Conservation (phyloP, 331 rosid species). For the Spiraea crenata region DNA sequence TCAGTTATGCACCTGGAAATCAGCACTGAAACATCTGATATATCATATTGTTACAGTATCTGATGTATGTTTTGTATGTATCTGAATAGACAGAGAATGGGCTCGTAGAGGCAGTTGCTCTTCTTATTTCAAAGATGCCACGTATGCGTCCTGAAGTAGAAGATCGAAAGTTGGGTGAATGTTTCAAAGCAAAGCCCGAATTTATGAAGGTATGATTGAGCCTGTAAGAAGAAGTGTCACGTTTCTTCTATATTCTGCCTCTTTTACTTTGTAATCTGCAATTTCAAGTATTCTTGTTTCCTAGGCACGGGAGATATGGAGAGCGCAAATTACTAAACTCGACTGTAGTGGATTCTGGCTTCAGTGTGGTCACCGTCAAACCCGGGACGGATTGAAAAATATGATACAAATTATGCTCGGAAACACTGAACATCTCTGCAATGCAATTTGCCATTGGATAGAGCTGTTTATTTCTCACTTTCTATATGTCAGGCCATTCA, state of each 20-base stretch:
- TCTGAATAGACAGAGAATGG: slow-evolving; percentile 80
- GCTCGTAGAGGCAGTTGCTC: slow-evolving; percentile 86
- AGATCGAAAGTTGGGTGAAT: slow-evolving; percentile 70
- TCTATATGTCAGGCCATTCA: slow-evolving; percentile 77
- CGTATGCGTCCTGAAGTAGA: slow-evolving; percentile 65
- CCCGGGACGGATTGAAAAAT: slow-evolving; percentile 78
- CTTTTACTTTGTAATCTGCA: slow-evolving; percentile 17
- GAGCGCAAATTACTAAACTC: slow-evolving; percentile 75
- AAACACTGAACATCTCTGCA: slow-evolving; percentile 56
- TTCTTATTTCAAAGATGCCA: slow-evolving; percentile 86
- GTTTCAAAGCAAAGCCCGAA: slow-evolving; percentile 79
- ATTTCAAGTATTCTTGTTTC: slow-evolving; percentile 12
- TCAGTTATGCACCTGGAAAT: slow-evolving; percentile 2
- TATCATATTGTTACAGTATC: slow-evolving; percentile 14
- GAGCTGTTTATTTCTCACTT: slow-evolving; percentile 83
- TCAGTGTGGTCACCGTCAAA: slow-evolving; percentile 68
- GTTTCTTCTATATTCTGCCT: not conserved
- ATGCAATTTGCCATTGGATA: slow-evolving; percentile 71
- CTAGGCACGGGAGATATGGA: slow-evolving; percentile 98
- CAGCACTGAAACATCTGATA: slow-evolving; percentile 17
- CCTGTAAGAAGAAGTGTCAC: not conserved
- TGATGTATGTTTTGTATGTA: slow-evolving; percentile 25
- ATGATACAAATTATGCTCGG: slow-evolving; percentile 90
- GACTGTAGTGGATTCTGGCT: slow-evolving; percentile 82
- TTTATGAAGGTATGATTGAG: slow-evolving; percentile 62